phyloP scores from a whole-genome alignment of 148 eudicot genomes.

The Camellia japonica region DNA sequence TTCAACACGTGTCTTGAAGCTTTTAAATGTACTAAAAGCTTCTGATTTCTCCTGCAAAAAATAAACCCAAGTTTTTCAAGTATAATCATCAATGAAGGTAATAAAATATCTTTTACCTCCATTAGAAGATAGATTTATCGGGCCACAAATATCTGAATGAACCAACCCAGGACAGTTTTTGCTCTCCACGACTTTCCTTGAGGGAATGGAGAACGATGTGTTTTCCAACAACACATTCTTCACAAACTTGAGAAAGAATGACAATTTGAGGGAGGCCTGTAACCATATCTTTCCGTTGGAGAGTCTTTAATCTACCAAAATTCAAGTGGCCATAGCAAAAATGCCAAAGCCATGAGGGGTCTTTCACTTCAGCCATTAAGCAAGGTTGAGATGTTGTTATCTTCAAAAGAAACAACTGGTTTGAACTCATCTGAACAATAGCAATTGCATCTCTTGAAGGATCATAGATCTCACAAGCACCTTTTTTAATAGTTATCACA shows the following conservation, averaged over 20 bases:
- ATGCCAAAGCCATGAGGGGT: not conserved
- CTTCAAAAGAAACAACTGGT: not conserved
- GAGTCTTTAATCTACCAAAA: too few species aligned
- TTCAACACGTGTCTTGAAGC: not conserved
- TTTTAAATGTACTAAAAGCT: not conserved
- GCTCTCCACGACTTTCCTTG: not conserved
- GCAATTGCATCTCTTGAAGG: not conserved
- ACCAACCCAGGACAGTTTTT: not conserved
- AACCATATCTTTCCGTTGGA: not conserved
- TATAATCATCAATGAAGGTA: not conserved
- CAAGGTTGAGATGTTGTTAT: not conserved
- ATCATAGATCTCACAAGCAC: slow-evolving; percentile 8
- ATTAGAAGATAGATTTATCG: too few species aligned
- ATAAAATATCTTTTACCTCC: too few species aligned
- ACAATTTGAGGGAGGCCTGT: not conserved
- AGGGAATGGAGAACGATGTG: not conserved
- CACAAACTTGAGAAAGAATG: not conserved
- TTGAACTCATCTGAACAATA: slow-evolving; percentile 3
- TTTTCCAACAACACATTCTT: too few species aligned
- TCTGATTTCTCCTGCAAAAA: too few species aligned
- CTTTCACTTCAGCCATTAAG: not conserved
- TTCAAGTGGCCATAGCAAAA: not conserved
- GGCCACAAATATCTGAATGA: too few species aligned
- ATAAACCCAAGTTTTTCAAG: not conserved
- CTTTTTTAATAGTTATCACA: not conserved